Conservation (phyloP, 2,329 filamentous ascomycete species). For the Aspergillus sp. region DNA sequence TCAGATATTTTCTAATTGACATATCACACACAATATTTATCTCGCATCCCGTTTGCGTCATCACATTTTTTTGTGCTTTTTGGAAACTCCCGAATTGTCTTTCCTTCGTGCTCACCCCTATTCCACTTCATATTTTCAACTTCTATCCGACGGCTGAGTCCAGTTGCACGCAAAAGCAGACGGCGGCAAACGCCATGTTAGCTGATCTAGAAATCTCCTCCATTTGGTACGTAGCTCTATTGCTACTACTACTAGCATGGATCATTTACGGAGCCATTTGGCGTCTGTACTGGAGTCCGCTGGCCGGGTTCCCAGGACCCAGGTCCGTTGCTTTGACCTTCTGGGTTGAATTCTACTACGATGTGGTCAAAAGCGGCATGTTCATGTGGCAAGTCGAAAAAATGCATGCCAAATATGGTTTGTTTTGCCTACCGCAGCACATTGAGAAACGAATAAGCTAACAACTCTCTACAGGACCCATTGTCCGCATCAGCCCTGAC, state of each 20-base stretch:
- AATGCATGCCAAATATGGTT: conserved; percentile 38
- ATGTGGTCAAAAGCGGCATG: conserved; percentile 22
- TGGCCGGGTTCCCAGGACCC: conserved; percentile 12
- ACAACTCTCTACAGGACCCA: conserved; percentile 25
- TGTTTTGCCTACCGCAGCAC: neutral
- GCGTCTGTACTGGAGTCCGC: conserved; percentile 5
- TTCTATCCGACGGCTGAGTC: no score
- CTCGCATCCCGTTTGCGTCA: no score
- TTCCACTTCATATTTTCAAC: neutral
- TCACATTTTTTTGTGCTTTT: neutral
- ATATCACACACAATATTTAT: neutral
- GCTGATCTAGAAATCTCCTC: neutral
- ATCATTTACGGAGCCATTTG: neutral
- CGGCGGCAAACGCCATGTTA: neutral
- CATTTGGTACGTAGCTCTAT: neutral
- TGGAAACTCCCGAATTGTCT: neutral
- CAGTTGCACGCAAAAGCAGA: no score
- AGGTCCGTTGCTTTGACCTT: conserved; percentile 7
- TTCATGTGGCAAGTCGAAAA: conserved; percentile 36
- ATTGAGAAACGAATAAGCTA: neutral
- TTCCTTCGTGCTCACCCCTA: neutral
- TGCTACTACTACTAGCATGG: neutral
- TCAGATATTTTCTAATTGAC: neutral
- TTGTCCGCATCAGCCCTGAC: conserved; percentile 38
- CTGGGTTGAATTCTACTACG: conserved; percentile 14